Evolutionary conservation across 495 filamentous ascomycete genomes (phyloP).

Genomic region (Aeminium ludgeri): DNA sequence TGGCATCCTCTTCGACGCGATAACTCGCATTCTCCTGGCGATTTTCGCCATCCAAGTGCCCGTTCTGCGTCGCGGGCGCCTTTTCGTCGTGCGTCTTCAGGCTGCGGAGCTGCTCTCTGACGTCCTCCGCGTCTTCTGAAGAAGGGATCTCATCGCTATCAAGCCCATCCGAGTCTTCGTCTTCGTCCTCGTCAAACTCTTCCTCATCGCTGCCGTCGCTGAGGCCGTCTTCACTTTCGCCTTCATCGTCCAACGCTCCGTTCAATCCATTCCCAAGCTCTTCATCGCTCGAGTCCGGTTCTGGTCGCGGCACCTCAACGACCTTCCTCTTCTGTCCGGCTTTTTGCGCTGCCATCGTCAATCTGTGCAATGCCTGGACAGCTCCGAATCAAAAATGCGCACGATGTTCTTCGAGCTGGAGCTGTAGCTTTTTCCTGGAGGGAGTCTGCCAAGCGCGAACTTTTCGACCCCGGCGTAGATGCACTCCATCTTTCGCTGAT

Average conservation of each 20-base stretch:
- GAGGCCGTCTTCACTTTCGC: constrained; percentile 25
- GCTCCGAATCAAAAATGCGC: no score
- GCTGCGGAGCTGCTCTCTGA: constrained; percentile 17
- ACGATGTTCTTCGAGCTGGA: no score
- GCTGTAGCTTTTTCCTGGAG: no score
- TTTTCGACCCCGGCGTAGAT: no score
- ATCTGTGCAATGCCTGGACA: not conserved
- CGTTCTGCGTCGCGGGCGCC: constrained; percentile 16
- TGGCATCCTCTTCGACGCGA: constrained; percentile 46
- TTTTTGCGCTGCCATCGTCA: constrained; percentile 7
- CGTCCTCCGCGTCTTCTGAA: constrained; percentile 34
- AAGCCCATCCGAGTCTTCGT: constrained; percentile 32
- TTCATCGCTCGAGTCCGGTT: constrained; percentile 24
- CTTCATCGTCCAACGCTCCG: constrained; percentile 21
- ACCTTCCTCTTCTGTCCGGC: constrained; percentile 38
- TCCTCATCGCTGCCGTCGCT: constrained; percentile 18
- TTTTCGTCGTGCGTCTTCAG: constrained; percentile 18
- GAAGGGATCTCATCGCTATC: constrained; percentile 34
- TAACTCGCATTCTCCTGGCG: constrained; percentile 33
- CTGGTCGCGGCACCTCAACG: constrained; percentile 32
- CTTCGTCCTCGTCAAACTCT: constrained; percentile 31
- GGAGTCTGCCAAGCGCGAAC: no score
- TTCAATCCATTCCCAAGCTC: constrained; percentile 45
- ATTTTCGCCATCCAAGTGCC: constrained; percentile 10
- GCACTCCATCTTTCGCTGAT: no score